Evolutionary conservation across 371 early-diverging fungal species (phyloP).

Genomic region (Blakeslea trispora): DNA sequence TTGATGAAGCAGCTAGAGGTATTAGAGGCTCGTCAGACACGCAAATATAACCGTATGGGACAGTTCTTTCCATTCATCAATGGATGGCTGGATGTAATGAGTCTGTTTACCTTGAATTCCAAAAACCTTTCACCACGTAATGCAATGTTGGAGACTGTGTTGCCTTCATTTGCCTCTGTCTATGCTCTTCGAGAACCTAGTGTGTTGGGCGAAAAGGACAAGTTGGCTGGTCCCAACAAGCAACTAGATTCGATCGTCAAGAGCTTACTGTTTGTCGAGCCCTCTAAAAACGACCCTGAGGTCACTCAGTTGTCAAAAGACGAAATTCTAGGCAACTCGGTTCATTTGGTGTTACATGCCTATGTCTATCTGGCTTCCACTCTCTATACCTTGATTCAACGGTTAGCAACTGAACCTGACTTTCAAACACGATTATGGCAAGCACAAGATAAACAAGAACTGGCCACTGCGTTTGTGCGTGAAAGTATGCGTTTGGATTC

Average conservation of each 20-base stretch:
- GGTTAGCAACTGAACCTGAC: slow-evolving; percentile 35
- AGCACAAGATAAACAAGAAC: slow-evolving; percentile 11
- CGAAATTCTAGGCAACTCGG: slow-evolving; percentile 34
- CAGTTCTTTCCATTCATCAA: slow-evolving; percentile 25
- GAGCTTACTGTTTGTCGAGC: slow-evolving; percentile 21
- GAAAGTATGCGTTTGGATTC: slow-evolving; percentile 41
- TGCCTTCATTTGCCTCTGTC: slow-evolving; percentile 14
- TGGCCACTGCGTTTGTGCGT: slow-evolving; percentile 32
- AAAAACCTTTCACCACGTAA: slow-evolving; percentile 3
- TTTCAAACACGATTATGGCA: slow-evolving; percentile 25
- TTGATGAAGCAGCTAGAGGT: slow-evolving; percentile 20
- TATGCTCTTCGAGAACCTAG: background rate
- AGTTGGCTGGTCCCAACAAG: background rate
- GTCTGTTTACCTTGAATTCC: slow-evolving; percentile 7
- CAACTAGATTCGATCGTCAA: slow-evolving; percentile 12
- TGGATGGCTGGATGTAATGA: slow-evolving; percentile 4
- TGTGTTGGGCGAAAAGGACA: background rate
- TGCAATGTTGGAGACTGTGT: slow-evolving; percentile 13
- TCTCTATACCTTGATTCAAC: slow-evolving; percentile 41
- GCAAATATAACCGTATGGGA: slow-evolving; percentile 29
- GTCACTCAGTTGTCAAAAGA: slow-evolving; percentile 39
- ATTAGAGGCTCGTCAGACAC: slow-evolving; percentile 23
- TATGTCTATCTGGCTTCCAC: slow-evolving; percentile 35
- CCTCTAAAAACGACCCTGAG: slow-evolving; percentile 42
- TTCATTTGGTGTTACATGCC: slow-evolving; percentile 44